A percentile compares a stretch with the other conserved stretches of the same genome.
Conservation (phyloP, 2,329 filamentous ascomycete genomes). For the Lachnellula arida region DNA sequence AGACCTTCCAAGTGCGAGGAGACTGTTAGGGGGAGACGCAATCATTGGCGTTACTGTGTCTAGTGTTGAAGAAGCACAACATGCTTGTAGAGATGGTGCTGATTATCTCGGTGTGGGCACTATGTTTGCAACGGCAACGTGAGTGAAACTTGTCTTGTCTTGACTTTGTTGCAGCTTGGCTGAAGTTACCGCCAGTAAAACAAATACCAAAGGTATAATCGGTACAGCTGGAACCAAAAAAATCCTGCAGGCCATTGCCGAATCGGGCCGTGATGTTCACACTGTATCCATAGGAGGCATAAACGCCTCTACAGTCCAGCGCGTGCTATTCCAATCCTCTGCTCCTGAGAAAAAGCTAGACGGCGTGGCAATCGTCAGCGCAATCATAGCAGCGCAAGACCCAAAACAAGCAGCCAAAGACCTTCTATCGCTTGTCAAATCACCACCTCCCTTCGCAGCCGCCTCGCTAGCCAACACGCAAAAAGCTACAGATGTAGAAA, state of each 20-base stretch:
- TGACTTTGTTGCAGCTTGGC: background rate
- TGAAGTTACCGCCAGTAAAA: constrained; percentile 55
- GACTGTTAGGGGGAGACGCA: constrained; percentile 66
- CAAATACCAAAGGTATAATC: constrained; percentile 78
- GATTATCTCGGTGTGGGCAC: constrained; percentile 91
- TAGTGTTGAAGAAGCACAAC: constrained; percentile 65
- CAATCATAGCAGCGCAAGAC: constrained; percentile 70
- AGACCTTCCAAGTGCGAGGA: constrained; percentile 62
- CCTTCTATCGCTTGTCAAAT: constrained; percentile 51
- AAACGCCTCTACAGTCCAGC: constrained; percentile 68
- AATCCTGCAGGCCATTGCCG: constrained; percentile 56
- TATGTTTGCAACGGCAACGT: constrained; percentile 80
- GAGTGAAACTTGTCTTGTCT: constrained; percentile 19
- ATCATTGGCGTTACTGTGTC: constrained; percentile 90
- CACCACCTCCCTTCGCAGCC: constrained; percentile 26
- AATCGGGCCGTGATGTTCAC: constrained; percentile 39
- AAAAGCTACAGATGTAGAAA: constrained; percentile 22
- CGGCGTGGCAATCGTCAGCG: constrained; percentile 85
- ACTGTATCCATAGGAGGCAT: constrained; percentile 88
- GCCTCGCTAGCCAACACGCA: constrained; percentile 8
- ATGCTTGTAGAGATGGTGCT: constrained; percentile 70
- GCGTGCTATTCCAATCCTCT: constrained; percentile 66
- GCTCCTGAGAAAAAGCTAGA: constrained; percentile 56
- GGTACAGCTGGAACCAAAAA: constrained; percentile 65
- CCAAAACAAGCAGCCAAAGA: constrained; percentile 58